Percentiles rank a stretch among this genome's conserved stretches.
Evolutionary conservation across 352 stramenopile species (phyloP).

Genomic region (Pythium utonaiense): DNA sequence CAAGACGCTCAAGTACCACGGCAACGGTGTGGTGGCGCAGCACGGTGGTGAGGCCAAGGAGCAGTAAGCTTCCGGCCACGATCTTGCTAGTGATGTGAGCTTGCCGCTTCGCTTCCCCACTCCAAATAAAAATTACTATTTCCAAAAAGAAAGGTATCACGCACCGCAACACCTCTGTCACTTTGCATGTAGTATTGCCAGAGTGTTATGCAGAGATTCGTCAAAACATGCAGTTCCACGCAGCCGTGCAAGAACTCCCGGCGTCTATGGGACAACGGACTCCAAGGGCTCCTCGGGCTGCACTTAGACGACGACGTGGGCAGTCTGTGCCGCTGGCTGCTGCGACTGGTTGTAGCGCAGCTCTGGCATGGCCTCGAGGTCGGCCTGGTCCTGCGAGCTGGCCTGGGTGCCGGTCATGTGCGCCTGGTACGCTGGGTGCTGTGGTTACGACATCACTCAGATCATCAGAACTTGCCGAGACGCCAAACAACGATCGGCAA

Average conservation of each 20-base stretch:
- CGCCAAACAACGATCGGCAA: neutral
- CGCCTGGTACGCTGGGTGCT: slow-evolving; percentile 79
- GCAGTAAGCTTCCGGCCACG: slow-evolving; percentile 19
- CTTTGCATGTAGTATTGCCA: neutral
- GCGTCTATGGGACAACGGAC: neutral
- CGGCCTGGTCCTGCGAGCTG: slow-evolving; percentile 47
- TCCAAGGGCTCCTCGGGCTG: neutral
- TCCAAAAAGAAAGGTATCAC: slow-evolving; percentile 1
- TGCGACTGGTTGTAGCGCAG: slow-evolving; percentile 76
- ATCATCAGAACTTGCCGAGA: neutral
- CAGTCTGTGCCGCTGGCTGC: slow-evolving; percentile 30
- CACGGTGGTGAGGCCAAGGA: slow-evolving; percentile 77
- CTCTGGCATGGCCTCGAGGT: slow-evolving; percentile 74
- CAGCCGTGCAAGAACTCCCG: neutral
- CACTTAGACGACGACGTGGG: slow-evolving; percentile 55
- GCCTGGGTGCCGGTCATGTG: slow-evolving; percentile 61
- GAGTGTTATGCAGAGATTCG: slow-evolving; percentile 5
- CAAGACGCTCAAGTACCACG: slow-evolving; percentile 88
- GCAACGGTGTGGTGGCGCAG: slow-evolving; percentile 72
- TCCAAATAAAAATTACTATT: slow-evolving; percentile 11
- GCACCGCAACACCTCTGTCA: too few species aligned
- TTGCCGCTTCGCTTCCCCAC: neutral
- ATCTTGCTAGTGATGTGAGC: neutral
- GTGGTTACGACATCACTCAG: neutral
- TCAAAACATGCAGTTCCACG: slow-evolving; percentile 11